These are phyloP conservation scores for Brasenia schreberi DNA, from an alignment of 164 flowering plant genomes.

Conservation along the genomic window DNA sequence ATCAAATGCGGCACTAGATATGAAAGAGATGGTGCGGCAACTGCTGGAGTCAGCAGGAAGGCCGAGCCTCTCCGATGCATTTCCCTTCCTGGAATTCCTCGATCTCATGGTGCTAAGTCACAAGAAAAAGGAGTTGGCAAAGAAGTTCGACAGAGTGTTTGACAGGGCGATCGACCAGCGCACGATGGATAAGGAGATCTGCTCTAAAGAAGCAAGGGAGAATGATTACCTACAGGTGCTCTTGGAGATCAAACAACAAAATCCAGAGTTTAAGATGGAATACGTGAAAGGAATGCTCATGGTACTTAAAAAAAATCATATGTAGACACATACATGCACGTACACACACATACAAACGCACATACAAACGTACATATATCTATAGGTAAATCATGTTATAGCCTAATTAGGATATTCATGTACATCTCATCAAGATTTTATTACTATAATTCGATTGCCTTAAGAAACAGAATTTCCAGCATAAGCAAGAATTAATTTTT, in stretches of 20 bases:
- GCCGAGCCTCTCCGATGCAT: neutral
- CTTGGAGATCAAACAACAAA: neutral
- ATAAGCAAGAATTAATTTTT: too few relatives aligned
- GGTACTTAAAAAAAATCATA: neutral
- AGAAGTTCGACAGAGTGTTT: neutral
- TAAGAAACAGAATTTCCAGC: too few relatives aligned
- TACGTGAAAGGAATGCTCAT: neutral
- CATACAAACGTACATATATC: too few relatives aligned
- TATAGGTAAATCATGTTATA: too few relatives aligned
- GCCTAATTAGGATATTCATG: too few relatives aligned
- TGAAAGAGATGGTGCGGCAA: neutral
- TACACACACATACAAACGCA: neutral
- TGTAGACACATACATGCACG: too few relatives aligned
- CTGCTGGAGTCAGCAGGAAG: neutral
- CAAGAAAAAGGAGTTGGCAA: neutral
- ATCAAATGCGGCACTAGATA: neutral
- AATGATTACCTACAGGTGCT: neutral
- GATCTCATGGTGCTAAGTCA: neutral
- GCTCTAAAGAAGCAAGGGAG: neutral
- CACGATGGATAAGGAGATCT: neutral
- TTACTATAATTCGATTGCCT: too few relatives aligned
- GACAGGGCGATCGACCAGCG: neutral
- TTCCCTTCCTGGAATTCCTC: neutral
- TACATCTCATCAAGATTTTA: too few relatives aligned
- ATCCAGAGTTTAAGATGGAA: neutral